phyloP scores from a whole-genome alignment of 2,329 filamentous ascomycete species.

The Penicillium sp. region DNA sequence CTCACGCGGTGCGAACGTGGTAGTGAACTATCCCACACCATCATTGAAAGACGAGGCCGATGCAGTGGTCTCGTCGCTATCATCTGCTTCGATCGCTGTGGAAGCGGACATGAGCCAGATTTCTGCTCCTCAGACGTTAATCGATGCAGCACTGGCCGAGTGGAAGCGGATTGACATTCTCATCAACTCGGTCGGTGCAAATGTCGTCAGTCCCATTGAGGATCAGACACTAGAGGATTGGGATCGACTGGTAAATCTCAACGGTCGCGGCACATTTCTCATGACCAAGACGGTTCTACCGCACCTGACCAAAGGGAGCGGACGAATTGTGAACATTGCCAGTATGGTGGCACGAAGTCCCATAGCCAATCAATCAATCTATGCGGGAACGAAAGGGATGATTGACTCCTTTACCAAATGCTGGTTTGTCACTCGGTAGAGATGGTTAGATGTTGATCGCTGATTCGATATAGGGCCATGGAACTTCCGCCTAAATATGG shows the following conservation, averaged over 20 bases:
- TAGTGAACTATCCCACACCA: constrained; percentile 46
- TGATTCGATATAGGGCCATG: constrained; percentile 26
- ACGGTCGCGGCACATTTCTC: constrained; percentile 20
- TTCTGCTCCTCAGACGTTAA: constrained; percentile 34
- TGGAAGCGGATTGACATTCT: constrained; percentile 40
- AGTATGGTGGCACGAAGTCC: constrained; percentile 35
- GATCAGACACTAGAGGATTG: constrained; percentile 27
- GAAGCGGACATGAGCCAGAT: constrained; percentile 41
- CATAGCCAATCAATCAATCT: constrained; percentile 42
- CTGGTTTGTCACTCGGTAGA: constrained; percentile 25
- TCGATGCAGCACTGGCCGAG: constrained; percentile 32
- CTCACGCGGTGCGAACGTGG: constrained; percentile 44
- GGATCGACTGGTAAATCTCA: constrained; percentile 21
- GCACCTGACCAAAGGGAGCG: constrained; percentile 33
- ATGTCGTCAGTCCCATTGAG: constrained; percentile 38
- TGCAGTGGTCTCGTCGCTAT: constrained; percentile 24
- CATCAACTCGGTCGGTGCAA: constrained; percentile 23
- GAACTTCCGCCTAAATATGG: constrained; percentile 44
- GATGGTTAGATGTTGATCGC: neutral
- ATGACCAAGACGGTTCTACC: constrained; percentile 29
- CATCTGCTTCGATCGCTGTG: constrained; percentile 34
- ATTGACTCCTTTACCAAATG: constrained; percentile 44
- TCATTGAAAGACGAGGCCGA: constrained; percentile 25
- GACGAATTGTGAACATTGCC: constrained; percentile 44
- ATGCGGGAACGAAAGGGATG: constrained; percentile 49